phyloP scores from a whole-genome alignment of 768 basidiomycete genomes.

The Mrakia gelida region DNA sequence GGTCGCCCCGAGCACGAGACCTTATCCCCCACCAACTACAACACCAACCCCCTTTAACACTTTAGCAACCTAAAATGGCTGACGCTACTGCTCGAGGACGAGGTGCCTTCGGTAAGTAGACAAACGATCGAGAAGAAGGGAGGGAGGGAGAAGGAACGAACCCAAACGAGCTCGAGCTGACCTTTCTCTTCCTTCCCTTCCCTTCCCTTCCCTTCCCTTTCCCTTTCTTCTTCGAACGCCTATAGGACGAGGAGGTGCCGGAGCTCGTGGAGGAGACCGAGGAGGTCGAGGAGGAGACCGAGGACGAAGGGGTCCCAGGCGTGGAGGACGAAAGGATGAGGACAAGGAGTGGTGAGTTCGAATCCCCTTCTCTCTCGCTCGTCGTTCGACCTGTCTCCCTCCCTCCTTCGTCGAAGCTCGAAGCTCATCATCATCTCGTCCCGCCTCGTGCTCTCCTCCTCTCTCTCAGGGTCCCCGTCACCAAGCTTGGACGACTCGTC shows the following conservation, averaged over 20 bases:
- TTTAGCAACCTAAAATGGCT: constrained; percentile 40
- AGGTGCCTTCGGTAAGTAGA: constrained; percentile 59
- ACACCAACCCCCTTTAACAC: constrained; percentile 20
- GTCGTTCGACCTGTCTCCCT: neutral
- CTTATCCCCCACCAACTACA: constrained; percentile 12
- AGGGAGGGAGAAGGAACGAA: constrained; percentile 35
- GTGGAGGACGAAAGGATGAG: constrained; percentile 97
- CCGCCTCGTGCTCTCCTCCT: neutral
- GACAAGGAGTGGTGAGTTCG: constrained; percentile 92
- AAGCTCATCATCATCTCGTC: neutral
- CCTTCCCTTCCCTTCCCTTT: neutral
- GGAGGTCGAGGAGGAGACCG: constrained; percentile 51
- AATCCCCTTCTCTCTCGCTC: neutral
- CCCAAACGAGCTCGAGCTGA: constrained; percentile 16
- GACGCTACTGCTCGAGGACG: constrained; percentile 58
- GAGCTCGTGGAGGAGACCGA: constrained; percentile 51
- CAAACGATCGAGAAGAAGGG: constrained; percentile 68
- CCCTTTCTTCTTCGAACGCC: neutral
- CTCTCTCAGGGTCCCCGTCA: constrained; percentile 80
- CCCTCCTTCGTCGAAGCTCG: neutral
- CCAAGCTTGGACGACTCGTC: constrained; percentile 97
- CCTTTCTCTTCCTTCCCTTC: neutral
- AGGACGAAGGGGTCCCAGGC: constrained; percentile 72
- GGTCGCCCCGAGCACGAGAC: constrained; percentile 32
- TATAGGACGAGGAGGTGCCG: constrained; percentile 31